Conservation (phyloP, 2,329 filamentous ascomycete species). For the Pyrenophora seminiperda region DNA sequence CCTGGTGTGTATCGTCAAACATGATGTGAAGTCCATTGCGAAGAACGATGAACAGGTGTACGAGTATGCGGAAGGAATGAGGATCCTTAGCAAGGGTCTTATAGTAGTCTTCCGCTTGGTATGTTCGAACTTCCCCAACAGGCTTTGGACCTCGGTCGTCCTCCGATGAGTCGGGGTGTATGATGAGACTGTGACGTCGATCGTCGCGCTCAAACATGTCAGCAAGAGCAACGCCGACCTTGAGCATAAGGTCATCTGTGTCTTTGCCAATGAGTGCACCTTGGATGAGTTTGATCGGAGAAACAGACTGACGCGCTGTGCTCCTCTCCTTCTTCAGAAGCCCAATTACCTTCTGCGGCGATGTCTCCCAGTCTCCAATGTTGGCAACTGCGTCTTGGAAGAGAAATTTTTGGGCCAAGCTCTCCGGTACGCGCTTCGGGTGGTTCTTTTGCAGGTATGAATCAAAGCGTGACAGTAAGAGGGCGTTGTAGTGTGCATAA, state of each 20-base stretch:
- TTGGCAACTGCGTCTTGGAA: slow-evolving; percentile 69
- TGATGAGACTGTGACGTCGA: slow-evolving; percentile 35
- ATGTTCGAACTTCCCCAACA: slow-evolving; percentile 23
- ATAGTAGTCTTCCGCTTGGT: slow-evolving; percentile 34
- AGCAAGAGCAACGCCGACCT: slow-evolving; percentile 52
- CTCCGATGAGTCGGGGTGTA: slow-evolving; percentile 36
- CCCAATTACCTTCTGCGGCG: slow-evolving; percentile 63
- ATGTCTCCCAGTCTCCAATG: slow-evolving; percentile 60
- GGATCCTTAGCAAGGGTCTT: slow-evolving; percentile 47
- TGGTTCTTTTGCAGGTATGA: slow-evolving; percentile 65
- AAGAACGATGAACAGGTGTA: slow-evolving; percentile 68
- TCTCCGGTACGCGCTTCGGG: slow-evolving; percentile 57
- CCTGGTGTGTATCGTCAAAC: slow-evolving; percentile 13
- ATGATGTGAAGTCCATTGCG: slow-evolving; percentile 51
- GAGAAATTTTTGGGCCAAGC: slow-evolving; percentile 63
- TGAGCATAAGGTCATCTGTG: slow-evolving; percentile 50
- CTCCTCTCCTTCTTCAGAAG: slow-evolving; percentile 62
- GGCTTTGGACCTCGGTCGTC: slow-evolving; percentile 26
- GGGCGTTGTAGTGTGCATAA: slow-evolving; percentile 86
- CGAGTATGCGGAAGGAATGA: slow-evolving; percentile 52
- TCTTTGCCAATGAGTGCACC: slow-evolving; percentile 73
- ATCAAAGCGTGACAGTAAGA: slow-evolving; percentile 80
- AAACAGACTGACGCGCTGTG: slow-evolving; percentile 63
- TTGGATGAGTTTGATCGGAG: slow-evolving; percentile 76
- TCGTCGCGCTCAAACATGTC: slow-evolving; percentile 42